Evolutionary conservation across 805 yeast genomes (phyloP).

Genomic region (Barnettozyma pratensis): DNA sequence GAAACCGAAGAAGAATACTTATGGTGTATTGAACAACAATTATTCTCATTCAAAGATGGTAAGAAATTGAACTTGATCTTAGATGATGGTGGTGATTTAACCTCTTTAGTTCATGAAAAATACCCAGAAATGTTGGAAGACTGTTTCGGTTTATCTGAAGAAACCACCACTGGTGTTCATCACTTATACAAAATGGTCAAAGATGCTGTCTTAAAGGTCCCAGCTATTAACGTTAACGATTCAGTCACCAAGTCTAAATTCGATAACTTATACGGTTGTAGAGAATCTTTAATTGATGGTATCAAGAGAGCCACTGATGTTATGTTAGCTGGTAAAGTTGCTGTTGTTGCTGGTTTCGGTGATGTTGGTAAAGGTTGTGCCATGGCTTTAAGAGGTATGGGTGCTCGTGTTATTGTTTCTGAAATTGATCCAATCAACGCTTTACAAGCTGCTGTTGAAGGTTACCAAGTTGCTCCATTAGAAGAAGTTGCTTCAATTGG

Average conservation of each 20-base stretch:
- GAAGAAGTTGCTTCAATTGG: conserved; percentile 89
- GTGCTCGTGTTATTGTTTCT: conserved; percentile 96
- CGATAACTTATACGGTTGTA: conserved; percentile 99
- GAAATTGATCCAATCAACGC: conserved; percentile 99
- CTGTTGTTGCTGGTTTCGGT: conserved; percentile 99
- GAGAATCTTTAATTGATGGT: conserved; percentile 98
- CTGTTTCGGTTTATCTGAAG: conserved; percentile 96
- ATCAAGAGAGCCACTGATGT: conserved; percentile 99
- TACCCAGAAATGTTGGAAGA: conserved; percentile 95
- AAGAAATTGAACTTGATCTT: conserved; percentile 93
- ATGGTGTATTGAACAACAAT: conserved; percentile 99
- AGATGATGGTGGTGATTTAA: conserved; percentile 99
- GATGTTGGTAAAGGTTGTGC: conserved; percentile 99
- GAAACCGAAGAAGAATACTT: conserved; percentile 99
- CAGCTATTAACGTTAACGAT: conserved; percentile 99
- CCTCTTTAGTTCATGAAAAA: conserved; percentile 93
- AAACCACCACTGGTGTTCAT: conserved; percentile 99
- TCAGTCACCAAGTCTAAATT: conserved; percentile 98
- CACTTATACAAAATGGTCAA: conserved; percentile 94
- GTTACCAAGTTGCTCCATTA: conserved; percentile 95
- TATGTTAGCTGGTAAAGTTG: conserved; percentile 98
- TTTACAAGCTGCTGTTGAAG: conserved; percentile 98
- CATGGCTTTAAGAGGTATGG: conserved; percentile 97
- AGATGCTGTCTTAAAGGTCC: conserved; percentile 87
- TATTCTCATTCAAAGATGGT: conserved; percentile 94